These are phyloP conservation scores for Irpex rosettiformis DNA, from an alignment of 1,284 basidiomycete species.

Conservation along the genomic window DNA sequence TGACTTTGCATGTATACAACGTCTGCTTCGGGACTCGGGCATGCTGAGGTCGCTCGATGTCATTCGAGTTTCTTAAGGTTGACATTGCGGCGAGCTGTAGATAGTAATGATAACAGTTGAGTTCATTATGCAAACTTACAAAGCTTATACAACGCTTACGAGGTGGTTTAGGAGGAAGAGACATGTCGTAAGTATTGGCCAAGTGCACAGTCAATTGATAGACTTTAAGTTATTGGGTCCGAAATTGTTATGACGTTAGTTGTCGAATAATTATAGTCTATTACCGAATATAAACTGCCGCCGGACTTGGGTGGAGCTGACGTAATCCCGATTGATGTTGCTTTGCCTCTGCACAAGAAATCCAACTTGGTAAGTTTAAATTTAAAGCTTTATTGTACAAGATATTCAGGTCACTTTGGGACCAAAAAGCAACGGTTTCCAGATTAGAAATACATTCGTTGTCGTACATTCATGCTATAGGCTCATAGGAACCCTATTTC, in stretches of 20 bases:
- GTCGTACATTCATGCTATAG: neutral
- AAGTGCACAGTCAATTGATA: too few relatives aligned
- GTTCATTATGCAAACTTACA: neutral
- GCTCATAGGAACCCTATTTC: neutral
- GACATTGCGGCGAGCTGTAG: neutral
- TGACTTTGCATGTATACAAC: conserved; percentile 37
- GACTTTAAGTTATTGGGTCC: neutral
- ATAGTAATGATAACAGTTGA: neutral
- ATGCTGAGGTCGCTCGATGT: too few relatives aligned
- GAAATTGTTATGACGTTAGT: neutral
- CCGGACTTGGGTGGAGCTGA: neutral
- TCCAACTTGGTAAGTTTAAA: neutral
- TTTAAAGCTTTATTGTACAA: neutral
- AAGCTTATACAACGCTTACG: neutral
- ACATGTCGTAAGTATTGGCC: neutral
- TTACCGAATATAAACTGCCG: neutral
- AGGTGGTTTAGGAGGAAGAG: neutral
- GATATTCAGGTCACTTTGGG: neutral
- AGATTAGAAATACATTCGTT: neutral
- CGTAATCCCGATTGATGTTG: neutral
- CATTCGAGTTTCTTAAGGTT: neutral
- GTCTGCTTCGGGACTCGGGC: neutral
- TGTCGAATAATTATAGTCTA: neutral
- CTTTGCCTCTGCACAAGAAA: neutral
- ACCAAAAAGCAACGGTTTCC: neutral